These are phyloP conservation scores for Lomentospora prolificans DNA, from an alignment of 2,329 filamentous ascomycete species.

Conservation along the genomic window DNA sequence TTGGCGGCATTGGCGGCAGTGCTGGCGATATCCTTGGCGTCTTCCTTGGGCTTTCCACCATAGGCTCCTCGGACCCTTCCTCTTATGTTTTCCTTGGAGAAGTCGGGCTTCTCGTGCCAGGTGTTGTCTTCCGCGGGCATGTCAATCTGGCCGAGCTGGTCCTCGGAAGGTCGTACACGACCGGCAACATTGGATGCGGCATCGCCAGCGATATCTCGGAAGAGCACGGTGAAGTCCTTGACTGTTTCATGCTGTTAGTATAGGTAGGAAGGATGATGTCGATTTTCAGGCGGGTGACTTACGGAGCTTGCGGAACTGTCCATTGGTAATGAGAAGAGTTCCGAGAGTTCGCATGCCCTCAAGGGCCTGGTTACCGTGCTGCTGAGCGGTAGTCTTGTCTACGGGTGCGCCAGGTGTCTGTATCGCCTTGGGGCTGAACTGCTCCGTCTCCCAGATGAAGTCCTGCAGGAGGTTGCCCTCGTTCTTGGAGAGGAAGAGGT, in stretches of 20 bases:
- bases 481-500: conserved; percentile 84
- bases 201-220: conserved; percentile 88
- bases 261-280: not conserved
- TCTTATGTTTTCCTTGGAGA: conserved; percentile 61
- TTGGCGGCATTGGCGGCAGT: conserved; percentile 36
- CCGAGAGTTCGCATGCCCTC: conserved; percentile 83
- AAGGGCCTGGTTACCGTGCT: conserved; percentile 74
- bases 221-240: conserved; percentile 67
- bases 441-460: conserved; percentile 89
- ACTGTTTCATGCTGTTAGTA: conserved; percentile 31
- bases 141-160: conserved; percentile 69
- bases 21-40: conserved; percentile 49
- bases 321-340: conserved; percentile 85
- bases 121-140: conserved; percentile 79
- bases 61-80: conserved; percentile 56
- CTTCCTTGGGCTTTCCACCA: conserved; percentile 42
- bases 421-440: conserved; percentile 56
- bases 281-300: conserved; percentile 31
- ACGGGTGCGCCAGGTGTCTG: conserved; percentile 55
- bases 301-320: conserved; percentile 87
- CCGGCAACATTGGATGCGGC: conserved; percentile 70
- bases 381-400: conserved; percentile 65
- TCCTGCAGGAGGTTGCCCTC: conserved; percentile 90
- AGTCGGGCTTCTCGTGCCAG: conserved; percentile 80
- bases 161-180: conserved; percentile 66